Evolutionary conservation across 2,329 filamentous ascomycete genomes (phyloP).

Genomic region (Fusarium irregulare): DNA sequence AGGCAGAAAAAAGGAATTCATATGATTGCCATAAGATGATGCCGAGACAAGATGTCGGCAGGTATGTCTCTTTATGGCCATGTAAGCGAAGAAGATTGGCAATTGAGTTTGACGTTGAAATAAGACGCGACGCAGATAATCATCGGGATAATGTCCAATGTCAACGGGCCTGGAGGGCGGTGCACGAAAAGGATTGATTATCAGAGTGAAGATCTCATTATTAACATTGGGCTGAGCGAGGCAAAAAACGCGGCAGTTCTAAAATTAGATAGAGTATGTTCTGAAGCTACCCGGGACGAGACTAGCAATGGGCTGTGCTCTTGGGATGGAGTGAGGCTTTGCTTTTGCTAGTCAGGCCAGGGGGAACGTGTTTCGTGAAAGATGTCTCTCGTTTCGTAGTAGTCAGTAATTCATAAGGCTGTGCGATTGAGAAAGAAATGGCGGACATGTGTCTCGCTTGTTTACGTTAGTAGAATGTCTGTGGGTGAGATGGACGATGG

Average conservation of each 20-base stretch:
- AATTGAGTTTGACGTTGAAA: constrained; percentile 1
- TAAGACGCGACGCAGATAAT: background rate
- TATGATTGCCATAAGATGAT: background rate
- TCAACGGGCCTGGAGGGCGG: constrained; percentile 3
- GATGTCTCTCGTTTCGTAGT: background rate
- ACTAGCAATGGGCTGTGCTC: constrained; percentile 37
- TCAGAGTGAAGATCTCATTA: background rate
- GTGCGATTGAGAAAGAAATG: background rate
- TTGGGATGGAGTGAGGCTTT: constrained; percentile 31
- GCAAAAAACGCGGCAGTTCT: constrained; percentile 37
- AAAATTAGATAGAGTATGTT: constrained; percentile 40
- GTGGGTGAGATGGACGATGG: constrained; percentile 12
- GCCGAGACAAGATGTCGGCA: background rate
- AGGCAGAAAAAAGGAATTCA: background rate
- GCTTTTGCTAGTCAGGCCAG: constrained; percentile 5
- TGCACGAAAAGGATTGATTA: background rate
- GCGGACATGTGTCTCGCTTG: background rate
- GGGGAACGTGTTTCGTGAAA: constrained; percentile 12
- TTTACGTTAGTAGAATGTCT: background rate
- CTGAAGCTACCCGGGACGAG: constrained; percentile 26
- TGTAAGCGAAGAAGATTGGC: background rate
- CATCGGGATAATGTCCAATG: background rate
- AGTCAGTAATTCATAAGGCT: constrained; percentile 8
- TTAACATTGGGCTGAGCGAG: constrained; percentile 39
- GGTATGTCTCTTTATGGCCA: background rate